Evolutionary conservation across 768 basidiomycete genomes (phyloP), one percentile per base, ranked within the genome.

Genomic region (Mycena vulgaris): DNA sequence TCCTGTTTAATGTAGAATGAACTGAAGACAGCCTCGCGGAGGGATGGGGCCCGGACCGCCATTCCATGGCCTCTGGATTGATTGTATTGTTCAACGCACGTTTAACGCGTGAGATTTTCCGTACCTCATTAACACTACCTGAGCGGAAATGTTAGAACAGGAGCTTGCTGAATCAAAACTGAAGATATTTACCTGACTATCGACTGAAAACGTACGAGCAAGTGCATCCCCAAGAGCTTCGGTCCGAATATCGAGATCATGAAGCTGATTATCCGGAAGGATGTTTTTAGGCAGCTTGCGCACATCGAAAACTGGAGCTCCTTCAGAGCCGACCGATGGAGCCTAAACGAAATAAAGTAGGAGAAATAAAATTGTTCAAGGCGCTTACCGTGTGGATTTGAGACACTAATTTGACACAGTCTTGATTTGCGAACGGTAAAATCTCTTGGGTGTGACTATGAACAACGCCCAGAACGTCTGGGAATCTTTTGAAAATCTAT

Each of bases 401-500:
- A 5, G 73, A 35, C 31, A 70, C 64, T 0, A 76, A 42, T 3
- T 64, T 67, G 1, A 76, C 64, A 4, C 47, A 51, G 19, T 52
- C 65, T 37, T 68, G 66, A 35, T 69, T 72, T 9, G 75, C 75
- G 40, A 76, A 76, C 1, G 75, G 70, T 13, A 76, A 57, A 27
- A 75, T 65, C n/a, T 67, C 73, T 21, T 45, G 66, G 1, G 74
- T 73, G 55, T 75, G 70, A 16, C 63, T 60, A 57, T 70, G 75
- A 5, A 76, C 48, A 6, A 76, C 75, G 2, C 45, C 64, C 19
- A 67, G 66, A 19, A 73, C 68, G 40, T 73, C 64, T 0, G 75
- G 75, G 66, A 76, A 76, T 52, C 52, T 72, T 25, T 74, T 75
- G 64, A 67, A 72, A 48, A 75, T 70, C 72, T 69, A 40, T 19